A percentile compares a stretch with the other conserved stretches of the same genome.
phyloP scores from a whole-genome alignment of 371 early-diverging fungal genomes.

The Smittium culicis region DNA sequence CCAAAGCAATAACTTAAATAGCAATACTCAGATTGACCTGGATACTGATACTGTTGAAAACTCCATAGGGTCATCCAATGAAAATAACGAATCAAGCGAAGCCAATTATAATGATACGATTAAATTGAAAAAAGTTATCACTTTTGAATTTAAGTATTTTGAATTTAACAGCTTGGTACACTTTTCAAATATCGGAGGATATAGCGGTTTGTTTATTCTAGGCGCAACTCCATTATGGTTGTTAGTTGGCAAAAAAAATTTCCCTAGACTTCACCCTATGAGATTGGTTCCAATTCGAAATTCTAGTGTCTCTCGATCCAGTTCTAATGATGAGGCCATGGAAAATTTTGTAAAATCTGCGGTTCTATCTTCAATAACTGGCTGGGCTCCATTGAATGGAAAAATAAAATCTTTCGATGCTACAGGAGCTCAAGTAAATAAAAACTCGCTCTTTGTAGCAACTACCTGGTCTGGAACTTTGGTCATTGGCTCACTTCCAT shows the following conservation, averaged over 20 bases:
- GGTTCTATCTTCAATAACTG: not conserved
- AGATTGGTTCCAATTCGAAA: conserved; percentile 22
- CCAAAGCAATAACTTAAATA: conserved; percentile 13
- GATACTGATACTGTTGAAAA: conserved; percentile 11
- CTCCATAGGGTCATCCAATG: conserved; percentile 4
- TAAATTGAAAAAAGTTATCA: conserved; percentile 5
- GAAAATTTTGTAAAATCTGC: not conserved
- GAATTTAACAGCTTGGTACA: conserved; percentile 33
- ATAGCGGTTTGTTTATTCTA: conserved; percentile 74
- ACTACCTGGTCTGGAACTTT: conserved; percentile 33
- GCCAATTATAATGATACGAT: conserved; percentile 13
- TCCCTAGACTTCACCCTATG: conserved; percentile 68
- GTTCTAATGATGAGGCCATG: conserved; percentile 4
- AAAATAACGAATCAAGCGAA: conserved; percentile 15
- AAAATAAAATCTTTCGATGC: conserved; percentile 20
- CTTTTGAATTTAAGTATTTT: conserved; percentile 4
- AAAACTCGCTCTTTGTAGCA: conserved; percentile 56
- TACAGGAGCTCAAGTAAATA: conserved; percentile 61
- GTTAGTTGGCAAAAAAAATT: conserved; percentile 41
- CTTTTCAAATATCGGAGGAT: conserved; percentile 55
- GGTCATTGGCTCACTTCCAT: conserved; percentile 55
- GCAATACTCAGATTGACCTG: conserved; percentile 11
- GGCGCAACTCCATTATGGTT: conserved; percentile 71
- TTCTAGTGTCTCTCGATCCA: conserved; percentile 12
- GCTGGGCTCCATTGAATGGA: not conserved